These are phyloP conservation scores for Botrytis medusae DNA, from an alignment of 2,329 filamentous ascomycete species.

Conservation along the genomic window DNA sequence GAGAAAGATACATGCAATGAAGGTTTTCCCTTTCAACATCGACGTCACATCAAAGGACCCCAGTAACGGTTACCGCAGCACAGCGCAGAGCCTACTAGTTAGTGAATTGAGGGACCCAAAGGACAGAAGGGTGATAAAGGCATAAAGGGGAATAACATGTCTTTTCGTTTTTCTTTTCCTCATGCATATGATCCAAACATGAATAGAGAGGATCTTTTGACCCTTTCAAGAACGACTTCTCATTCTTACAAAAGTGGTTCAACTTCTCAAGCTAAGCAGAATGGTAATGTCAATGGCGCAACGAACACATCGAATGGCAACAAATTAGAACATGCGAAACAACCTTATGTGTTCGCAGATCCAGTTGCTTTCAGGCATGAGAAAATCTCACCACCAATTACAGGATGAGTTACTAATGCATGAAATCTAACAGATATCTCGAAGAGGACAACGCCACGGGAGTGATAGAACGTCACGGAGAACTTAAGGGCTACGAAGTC, in stretches of 20 bases:
- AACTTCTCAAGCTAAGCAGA: slow-evolving; percentile 23
- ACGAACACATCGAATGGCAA: slow-evolving; percentile 6
- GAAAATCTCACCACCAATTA: neutral
- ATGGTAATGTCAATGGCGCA: slow-evolving; percentile 18
- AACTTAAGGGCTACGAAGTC: slow-evolving; percentile 81
- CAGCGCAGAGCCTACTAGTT: slow-evolving; percentile 5
- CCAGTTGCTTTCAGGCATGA: slow-evolving; percentile 58
- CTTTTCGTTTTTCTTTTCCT: slow-evolving; percentile 29
- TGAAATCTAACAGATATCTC: slow-evolving; percentile 58
- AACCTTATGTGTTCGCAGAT: slow-evolving; percentile 60
- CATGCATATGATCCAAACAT: slow-evolving; percentile 38
- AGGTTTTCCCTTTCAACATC: slow-evolving; percentile 13
- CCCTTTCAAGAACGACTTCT: slow-evolving; percentile 33
- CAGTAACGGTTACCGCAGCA: slow-evolving; percentile 3
- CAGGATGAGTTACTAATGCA: slow-evolving; percentile 16
- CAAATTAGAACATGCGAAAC: slow-evolving; percentile 15
- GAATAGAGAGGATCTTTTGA: slow-evolving; percentile 35
- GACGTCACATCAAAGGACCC: slow-evolving; percentile 20
- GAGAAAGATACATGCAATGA: slow-evolving; percentile 4
- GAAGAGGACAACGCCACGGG: slow-evolving; percentile 78
- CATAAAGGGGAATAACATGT: slow-evolving; percentile 28
- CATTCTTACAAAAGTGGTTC: slow-evolving; percentile 30
- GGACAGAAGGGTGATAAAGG: neutral
- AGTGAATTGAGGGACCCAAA: neutral
- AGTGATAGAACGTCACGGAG: slow-evolving; percentile 69